Evolutionary conservation across 768 basidiomycete species (phyloP), one percentile per base, ranked within the genome.

Genomic region (Amyloporia xantha): DNA sequence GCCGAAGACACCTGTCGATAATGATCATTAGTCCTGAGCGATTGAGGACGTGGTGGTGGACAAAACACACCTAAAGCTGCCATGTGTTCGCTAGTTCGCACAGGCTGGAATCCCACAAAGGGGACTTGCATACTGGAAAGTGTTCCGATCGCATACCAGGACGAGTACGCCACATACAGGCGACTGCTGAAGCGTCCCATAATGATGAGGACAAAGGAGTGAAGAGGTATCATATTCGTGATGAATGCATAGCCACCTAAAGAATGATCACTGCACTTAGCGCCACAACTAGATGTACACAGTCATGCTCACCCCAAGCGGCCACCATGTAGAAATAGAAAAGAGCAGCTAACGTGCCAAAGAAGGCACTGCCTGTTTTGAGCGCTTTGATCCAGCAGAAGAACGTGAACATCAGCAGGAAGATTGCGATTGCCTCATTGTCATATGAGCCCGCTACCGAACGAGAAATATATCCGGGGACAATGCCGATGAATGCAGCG

Each of bases 261-360:
- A 10, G 53, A 23, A 48, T 24, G 30, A 7, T 33, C 30, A 15
- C 7, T 33, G 7, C 30, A 33, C 9, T 33, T 33, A n/a, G 30
- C 15, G 30, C 30, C 30, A 33, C 9, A 33, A n/a, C n/a, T n/a
- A n/a, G n/a, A n/a, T n/a, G n/a, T n/a, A n/a, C 15, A 7, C 30
- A 7, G 30, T 33, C 30, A 15, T 5, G 5, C 44, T 45, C 59
- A 87, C 95, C 96, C 96, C 96, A 99, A 25, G 96, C 96, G 45
- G 96, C 95, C n/a, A 99, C 96, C 96, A 99, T 99, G 77, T 98
- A 99, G 58, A 97, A 98, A 71, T 99, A 99, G 71, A 98, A 98
- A 2, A 98, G 70, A 15, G 94, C 96, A 39, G 96, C 84, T 35
- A 90, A 61, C 21, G 90, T 89, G 19, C 92, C 95, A 57, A 81